Evolutionary conservation across 129 eudicot genomes (phyloP).

Genomic region (Escallonia herrerae): DNA sequence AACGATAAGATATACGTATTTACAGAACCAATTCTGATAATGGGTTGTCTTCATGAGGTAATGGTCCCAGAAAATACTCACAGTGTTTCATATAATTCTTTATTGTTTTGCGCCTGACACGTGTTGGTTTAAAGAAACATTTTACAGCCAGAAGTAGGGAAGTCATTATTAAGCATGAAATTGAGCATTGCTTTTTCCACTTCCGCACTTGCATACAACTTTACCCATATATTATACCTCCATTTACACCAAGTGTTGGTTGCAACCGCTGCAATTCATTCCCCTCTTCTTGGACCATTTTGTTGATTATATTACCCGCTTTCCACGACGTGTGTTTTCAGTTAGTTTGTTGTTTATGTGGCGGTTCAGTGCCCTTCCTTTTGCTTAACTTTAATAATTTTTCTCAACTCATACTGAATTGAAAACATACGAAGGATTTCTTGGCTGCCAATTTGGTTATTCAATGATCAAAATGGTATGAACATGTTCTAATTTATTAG

Average conservation of each 20-base stretch:
- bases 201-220: constrained; percentile 12
- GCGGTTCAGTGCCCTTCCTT: too few species aligned
- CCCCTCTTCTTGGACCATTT: neutral
- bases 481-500: too few species aligned
- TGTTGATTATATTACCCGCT: too few species aligned
- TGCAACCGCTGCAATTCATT: neutral
- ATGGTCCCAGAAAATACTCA: neutral
- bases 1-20: neutral
- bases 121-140: neutral
- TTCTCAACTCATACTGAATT: too few species aligned
- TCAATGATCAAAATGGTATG: too few species aligned
- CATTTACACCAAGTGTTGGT: neutral
- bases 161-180: neutral
- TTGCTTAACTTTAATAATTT: too few species aligned
- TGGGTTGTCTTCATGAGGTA: constrained; percentile 3
- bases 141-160: neutral
- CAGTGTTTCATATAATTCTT: too few species aligned
- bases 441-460: too few species aligned
- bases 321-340: too few species aligned
- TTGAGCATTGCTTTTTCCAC: neutral
- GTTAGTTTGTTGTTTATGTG: too few species aligned
- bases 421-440: too few species aligned
- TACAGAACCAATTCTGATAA: constrained; percentile 5
- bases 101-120: neutral
- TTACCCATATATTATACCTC: too few species aligned